Percentiles rank a stretch among this genome's conserved stretches.
These are phyloP conservation scores for Acanthamoeba castellanii DNA, from an alignment of 208 protist genomes.

Conservation along the genomic window DNA sequence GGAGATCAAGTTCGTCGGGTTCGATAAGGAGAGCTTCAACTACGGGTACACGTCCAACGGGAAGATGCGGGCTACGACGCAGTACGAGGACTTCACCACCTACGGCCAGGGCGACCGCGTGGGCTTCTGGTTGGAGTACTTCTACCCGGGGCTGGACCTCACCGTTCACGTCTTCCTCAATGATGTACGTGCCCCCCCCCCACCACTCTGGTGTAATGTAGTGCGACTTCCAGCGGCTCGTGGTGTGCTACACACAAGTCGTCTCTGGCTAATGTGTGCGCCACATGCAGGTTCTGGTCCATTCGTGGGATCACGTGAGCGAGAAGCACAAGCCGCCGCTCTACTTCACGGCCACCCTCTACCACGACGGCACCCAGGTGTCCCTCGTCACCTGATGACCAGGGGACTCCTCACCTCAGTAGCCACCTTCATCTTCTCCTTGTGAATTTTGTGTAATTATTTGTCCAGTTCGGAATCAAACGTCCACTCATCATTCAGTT, in stretches of 20 bases:
- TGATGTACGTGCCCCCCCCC: background rate
- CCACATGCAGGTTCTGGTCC: background rate
- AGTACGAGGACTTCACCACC: conserved; percentile 33
- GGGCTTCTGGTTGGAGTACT: conserved; percentile 60
- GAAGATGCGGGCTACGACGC: conserved; percentile 43
- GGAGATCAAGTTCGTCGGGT: conserved; percentile 68
- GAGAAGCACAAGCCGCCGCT: conserved; percentile 71
- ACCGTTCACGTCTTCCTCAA: conserved; percentile 66
- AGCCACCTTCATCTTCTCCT: too few relatives aligned
- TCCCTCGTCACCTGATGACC: background rate
- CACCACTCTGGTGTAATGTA: background rate
- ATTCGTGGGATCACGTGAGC: conserved; percentile 34
- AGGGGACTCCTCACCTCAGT: too few relatives aligned
- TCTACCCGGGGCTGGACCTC: conserved; percentile 11
- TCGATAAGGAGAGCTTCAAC: conserved; percentile 63
- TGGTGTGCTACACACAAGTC: background rate
- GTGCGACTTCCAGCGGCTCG: background rate
- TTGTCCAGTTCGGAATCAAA: too few relatives aligned
- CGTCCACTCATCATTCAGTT: too few relatives aligned
- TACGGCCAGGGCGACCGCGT: conserved; percentile 52
- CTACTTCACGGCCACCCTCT: conserved; percentile 70
- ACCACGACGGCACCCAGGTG: conserved; percentile 57
- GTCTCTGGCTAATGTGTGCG: background rate
- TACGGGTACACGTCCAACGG: conserved; percentile 72
- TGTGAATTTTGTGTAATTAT: too few relatives aligned